Evolutionary conservation across 176 grass and related monocot genomes (phyloP), one percentile per base, ranked within the genome.

Genomic region (Chrysopogon serrulatus): DNA sequence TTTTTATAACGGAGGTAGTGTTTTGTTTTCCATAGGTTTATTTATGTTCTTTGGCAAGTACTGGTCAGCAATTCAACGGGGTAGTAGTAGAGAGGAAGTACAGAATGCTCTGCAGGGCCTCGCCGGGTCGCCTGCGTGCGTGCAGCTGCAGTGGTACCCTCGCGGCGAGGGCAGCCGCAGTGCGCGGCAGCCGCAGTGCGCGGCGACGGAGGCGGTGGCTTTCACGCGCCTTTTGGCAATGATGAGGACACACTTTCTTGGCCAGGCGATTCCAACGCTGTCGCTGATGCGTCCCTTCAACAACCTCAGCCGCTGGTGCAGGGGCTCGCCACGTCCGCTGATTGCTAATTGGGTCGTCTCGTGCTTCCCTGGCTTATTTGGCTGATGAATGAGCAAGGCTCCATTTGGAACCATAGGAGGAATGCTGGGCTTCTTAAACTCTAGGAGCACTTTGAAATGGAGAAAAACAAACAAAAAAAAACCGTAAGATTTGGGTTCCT

Each of bases 211-310:
- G 47, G 37, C 36, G 39, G 59, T 23, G 57, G 69, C 28, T 61
- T 49, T 80, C 76, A 49, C 27, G 44, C 70, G 10, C 24, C 82
- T 85, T 80, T 89, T 80, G 24, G 30, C 43, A 5, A 49, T 49
- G n/a, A 78, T 31, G n/a, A 71, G 19, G 42, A 71, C 36, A 43
- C 44, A 43, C 2, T 30, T 14, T 54, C 19, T n/a, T n/a, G n/a
- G 18, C 10, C 3, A 30, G 34, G 56, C 36, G 51, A 71, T n/a
- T 64, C 23, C 30, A n/a, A n/a, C n/a, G 62, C 19, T 79, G 2
- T 41, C n/a, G 54, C 54, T 47, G 60, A 79, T n/a, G 41, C 30
- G 40, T 8, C 45, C 31, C 30, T 37, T 65, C n/a, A 75, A 27
- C 41, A 7, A 24, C 42, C 65, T 44, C 31, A 54, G 67, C 45